Percentiles rank a stretch among this genome's conserved stretches.
Conservation (phyloP, 306 rosid genomes). For the Medicago arabica region DNA sequence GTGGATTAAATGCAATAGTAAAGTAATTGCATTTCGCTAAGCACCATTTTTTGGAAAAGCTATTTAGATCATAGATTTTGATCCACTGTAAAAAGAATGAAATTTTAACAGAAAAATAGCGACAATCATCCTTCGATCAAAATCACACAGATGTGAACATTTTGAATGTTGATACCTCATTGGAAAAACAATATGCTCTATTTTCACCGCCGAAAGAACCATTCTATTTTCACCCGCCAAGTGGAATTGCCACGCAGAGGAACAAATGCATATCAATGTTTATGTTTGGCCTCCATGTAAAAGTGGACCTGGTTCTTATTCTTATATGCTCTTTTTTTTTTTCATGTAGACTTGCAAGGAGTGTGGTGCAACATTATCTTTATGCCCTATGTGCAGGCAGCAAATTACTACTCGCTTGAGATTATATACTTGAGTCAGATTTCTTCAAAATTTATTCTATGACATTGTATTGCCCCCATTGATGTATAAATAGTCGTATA, state of each 20-base stretch:
- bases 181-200: background rate
- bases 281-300: conserved; percentile 6
- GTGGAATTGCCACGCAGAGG: background rate
- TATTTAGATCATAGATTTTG: background rate
- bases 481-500: background rate
- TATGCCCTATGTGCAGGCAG: conserved; percentile 83
- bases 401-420: conserved; percentile 77
- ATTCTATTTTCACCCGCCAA: conserved; percentile 6
- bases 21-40: background rate
- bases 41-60: background rate
- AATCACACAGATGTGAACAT: too few relatives aligned
- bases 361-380: conserved; percentile 66
- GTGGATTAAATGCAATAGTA: background rate
- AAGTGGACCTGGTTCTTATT: conserved; percentile 6
- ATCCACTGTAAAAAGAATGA: background rate
- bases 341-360: conserved; percentile 84
- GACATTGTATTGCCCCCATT: background rate
- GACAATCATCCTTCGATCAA: too few relatives aligned
- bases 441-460: background rate
- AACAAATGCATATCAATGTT: conserved; percentile 10
- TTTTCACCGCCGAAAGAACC: background rate
- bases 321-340: conserved; percentile 5
- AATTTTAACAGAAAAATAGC: background rate
- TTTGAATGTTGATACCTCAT: too few relatives aligned
- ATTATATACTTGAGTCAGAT: conserved; percentile 56